These are phyloP conservation scores for Boletus bicolor DNA, from an alignment of 768 basidiomycete genomes.

Conservation along the genomic window DNA sequence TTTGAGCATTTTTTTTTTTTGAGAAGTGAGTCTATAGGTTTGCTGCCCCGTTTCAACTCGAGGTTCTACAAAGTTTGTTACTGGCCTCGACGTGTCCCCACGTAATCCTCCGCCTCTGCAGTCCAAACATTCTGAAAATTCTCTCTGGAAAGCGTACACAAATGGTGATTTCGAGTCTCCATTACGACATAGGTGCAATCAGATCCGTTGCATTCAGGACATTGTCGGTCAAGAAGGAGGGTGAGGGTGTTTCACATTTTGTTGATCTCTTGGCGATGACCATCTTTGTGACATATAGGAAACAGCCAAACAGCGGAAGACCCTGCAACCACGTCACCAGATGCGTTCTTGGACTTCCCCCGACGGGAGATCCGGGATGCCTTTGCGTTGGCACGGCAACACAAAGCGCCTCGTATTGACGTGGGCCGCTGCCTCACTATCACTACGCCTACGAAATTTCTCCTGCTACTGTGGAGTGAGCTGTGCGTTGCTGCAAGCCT, in stretches of 20 bases:
- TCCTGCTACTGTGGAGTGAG: conserved; percentile 68
- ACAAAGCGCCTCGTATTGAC: conserved; percentile 63
- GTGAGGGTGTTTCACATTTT: conserved; percentile 26
- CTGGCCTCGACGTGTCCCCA: conserved; percentile 62
- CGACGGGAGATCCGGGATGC: conserved; percentile 55
- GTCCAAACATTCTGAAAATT: conserved; percentile 48
- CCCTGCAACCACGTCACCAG: conserved; percentile 23
- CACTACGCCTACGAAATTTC: conserved; percentile 56
- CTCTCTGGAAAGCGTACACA: conserved; percentile 40
- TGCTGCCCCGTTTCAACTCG: conserved; percentile 48
- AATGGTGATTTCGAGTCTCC: conserved; percentile 28
- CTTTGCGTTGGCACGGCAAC: conserved; percentile 53
- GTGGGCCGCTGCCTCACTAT: conserved; percentile 63
- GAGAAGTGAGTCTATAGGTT: conserved; percentile 36
- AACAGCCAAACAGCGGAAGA: conserved; percentile 18
- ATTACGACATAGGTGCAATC: conserved; percentile 39
- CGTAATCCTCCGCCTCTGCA: conserved; percentile 63
- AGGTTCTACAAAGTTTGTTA: conserved; percentile 65
- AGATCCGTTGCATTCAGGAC: conserved; percentile 38
- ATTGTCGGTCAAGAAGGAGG: conserved; percentile 35
- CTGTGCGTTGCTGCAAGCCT: conserved; percentile 49
- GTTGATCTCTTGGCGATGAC: background rate
- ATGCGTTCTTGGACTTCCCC: conserved; percentile 52
- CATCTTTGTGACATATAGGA: conserved; percentile 6
- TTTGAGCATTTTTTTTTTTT: background rate